Percentiles rank a stretch among this genome's conserved stretches.
phyloP scores from a whole-genome alignment of 176 grass and related monocot genomes.

The Ensete glaucum region DNA sequence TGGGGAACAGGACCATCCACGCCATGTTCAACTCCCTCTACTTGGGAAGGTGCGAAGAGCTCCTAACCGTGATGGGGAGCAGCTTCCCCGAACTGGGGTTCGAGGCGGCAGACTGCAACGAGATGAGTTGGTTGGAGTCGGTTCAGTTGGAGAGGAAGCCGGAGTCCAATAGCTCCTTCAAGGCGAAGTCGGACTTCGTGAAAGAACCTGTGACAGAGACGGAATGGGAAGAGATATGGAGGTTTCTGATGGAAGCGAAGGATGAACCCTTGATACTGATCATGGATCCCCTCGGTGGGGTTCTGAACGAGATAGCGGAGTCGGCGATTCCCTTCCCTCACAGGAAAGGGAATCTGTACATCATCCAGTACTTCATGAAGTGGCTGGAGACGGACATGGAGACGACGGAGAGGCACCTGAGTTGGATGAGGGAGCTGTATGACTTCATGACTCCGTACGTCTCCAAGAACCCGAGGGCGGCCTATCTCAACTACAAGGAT shows the following conservation, averaged over 20 bases:
- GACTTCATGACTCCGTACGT: slow-evolving; percentile 37
- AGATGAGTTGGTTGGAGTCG: slow-evolving; percentile 17
- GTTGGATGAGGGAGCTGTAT: slow-evolving; percentile 30
- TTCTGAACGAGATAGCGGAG: slow-evolving; percentile 21
- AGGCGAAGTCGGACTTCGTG: slow-evolving; percentile 39
- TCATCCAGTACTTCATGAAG: slow-evolving; percentile 25
- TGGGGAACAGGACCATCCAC: slow-evolving; percentile 17
- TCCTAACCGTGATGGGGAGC: background rate
- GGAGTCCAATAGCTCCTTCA: background rate
- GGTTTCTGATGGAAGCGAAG: background rate
- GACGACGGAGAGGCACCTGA: slow-evolving; percentile 12
- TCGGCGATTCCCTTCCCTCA: slow-evolving; percentile 33
- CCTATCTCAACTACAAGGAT: slow-evolving; percentile 58
- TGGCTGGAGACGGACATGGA: slow-evolving; percentile 15
- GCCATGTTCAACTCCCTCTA: slow-evolving; percentile 11
- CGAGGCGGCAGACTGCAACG: background rate
- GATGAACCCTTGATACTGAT: slow-evolving; percentile 9
- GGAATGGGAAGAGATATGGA: slow-evolving; percentile 30
- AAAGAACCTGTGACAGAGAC: slow-evolving; percentile 13
- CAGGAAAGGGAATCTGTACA: slow-evolving; percentile 34
- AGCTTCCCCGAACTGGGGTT: slow-evolving; percentile 6
- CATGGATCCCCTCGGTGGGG: slow-evolving; percentile 28
- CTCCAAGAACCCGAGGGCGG: slow-evolving; percentile 31
- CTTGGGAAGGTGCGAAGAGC: background rate
- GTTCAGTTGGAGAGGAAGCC: background rate